Conservation (phyloP, 2,329 filamentous ascomycete species). For the Alternaria metachromatica region DNA sequence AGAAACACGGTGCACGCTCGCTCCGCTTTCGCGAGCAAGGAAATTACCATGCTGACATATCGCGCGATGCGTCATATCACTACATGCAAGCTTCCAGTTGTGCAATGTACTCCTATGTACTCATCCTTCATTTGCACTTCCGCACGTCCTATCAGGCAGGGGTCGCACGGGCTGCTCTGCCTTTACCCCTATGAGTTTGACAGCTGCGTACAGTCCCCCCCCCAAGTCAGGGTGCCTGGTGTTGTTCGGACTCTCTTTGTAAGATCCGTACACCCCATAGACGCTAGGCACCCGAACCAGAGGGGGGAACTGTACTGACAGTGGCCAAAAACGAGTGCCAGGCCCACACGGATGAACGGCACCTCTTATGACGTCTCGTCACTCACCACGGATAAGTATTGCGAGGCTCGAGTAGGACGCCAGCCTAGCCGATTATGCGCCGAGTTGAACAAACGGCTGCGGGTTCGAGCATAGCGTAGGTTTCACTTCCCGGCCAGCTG, state of each 20-base stretch:
- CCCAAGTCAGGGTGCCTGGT: too few species aligned
- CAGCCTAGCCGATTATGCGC: slow-evolving; percentile 64
- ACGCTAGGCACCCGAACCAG: too few species aligned
- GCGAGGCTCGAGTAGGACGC: slow-evolving; percentile 68
- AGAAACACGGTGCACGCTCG: too few species aligned
- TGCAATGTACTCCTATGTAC: too few species aligned
- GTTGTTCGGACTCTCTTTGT: too few species aligned
- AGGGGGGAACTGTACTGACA: neutral
- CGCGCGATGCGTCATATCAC: neutral
- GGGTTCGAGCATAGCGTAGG: slow-evolving; percentile 59
- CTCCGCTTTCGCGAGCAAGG: neutral
- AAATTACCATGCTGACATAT: neutral
- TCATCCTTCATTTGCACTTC: neutral
- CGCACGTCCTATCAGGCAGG: too few species aligned
- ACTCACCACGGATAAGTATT: slow-evolving; percentile 70
- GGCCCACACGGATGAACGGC: slow-evolving; percentile 4
- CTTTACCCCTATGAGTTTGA: too few species aligned
- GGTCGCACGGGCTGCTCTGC: too few species aligned
- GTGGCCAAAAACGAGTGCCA: slow-evolving; percentile 1
- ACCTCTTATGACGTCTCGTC: slow-evolving; percentile 61
- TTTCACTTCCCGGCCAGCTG: neutral
- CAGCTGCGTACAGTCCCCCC: too few species aligned
- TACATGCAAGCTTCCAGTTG: neutral
- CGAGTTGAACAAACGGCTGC: slow-evolving; percentile 55
- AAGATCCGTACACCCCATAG: too few species aligned